phyloP scores from a whole-genome alignment of 768 basidiomycete species.

The Mrakia gelida region DNA sequence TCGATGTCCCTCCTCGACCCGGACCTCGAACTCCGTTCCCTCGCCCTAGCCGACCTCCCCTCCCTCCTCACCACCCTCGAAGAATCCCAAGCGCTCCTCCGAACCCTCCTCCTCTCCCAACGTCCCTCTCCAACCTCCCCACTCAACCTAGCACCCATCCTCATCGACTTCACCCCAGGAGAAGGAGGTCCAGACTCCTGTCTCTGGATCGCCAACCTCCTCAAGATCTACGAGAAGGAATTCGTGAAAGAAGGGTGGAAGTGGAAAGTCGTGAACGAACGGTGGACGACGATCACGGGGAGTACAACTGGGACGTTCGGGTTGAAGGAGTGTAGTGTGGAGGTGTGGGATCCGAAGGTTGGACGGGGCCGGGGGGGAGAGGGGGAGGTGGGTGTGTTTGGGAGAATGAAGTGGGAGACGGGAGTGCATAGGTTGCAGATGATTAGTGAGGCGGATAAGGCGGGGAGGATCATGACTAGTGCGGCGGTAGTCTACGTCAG shows the following conservation, averaged over 20 bases:
- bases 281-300: not conserved
- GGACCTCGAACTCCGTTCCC: not conserved
- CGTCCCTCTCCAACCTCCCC: not conserved
- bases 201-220: conserved; percentile 6
- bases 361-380: conserved; percentile 1
- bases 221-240: conserved; percentile 10
- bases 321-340: not conserved
- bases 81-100: not conserved
- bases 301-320: not conserved
- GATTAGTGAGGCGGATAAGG: conserved; percentile 82
- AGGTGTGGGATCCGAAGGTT: conserved; percentile 13
- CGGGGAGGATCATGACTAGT: conserved; percentile 85
- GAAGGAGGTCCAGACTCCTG: conserved; percentile 13
- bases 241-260: conserved; percentile 4
- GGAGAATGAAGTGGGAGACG: conserved; percentile 77
- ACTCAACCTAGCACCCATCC: conserved; percentile 5
- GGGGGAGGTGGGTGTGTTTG: conserved; percentile 66
- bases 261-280: not conserved
- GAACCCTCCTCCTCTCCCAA: not conserved
- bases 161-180: conserved; percentile 14
- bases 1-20: not conserved
- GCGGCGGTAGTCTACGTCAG: conserved; percentile 79
- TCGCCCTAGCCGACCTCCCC: not conserved
- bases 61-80: conserved; percentile 4
- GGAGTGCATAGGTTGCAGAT: conserved; percentile 95